Evolutionary conservation across 2,329 filamentous ascomycete species (phyloP).

Genomic region (Pseudogymnoascus sp.): DNA sequence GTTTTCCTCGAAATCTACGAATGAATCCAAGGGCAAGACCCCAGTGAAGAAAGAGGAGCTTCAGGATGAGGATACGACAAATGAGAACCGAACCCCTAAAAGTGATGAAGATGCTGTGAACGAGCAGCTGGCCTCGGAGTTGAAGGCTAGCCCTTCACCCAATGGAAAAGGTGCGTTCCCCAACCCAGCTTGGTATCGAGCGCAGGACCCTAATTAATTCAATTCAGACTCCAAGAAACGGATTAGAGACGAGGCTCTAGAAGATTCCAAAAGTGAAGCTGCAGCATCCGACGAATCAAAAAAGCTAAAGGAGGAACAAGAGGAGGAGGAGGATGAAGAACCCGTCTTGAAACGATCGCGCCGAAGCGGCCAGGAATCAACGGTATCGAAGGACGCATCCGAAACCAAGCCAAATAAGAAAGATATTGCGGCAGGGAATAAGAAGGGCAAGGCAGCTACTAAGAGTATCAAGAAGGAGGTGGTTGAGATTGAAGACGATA

Average conservation of each 20-base stretch:
- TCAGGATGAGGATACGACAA: slow-evolving; percentile 23
- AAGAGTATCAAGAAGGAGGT: slow-evolving; percentile 16
- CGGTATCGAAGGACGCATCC: slow-evolving; percentile 30
- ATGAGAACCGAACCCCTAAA: slow-evolving; percentile 8
- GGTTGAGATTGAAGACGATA: slow-evolving; percentile 13
- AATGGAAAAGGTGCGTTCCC: background rate
- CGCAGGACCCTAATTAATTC: background rate
- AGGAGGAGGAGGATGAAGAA: slow-evolving; percentile 49
- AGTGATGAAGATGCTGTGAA: slow-evolving; percentile 36
- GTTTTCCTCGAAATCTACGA: slow-evolving; percentile 56
- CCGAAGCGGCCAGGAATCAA: slow-evolving; percentile 23
- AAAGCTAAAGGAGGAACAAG: slow-evolving; percentile 30
- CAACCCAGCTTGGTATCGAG: background rate
- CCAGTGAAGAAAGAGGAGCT: slow-evolving; percentile 30
- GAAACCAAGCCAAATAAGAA: slow-evolving; percentile 30
- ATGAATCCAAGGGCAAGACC: slow-evolving; percentile 20
- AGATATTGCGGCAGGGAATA: slow-evolving; percentile 30
- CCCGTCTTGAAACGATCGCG: slow-evolving; percentile 55
- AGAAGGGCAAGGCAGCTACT: slow-evolving; percentile 14
- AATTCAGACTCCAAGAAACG: background rate
- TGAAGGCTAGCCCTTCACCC: slow-evolving; percentile 41
- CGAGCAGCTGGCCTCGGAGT: slow-evolving; percentile 29
- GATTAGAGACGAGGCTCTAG: slow-evolving; percentile 24
- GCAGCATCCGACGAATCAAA: slow-evolving; percentile 26
- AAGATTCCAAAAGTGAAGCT: slow-evolving; percentile 23